Conservation (phyloP, 2,329 filamentous ascomycete genomes). For the Dothideomycetidae sp. region DNA sequence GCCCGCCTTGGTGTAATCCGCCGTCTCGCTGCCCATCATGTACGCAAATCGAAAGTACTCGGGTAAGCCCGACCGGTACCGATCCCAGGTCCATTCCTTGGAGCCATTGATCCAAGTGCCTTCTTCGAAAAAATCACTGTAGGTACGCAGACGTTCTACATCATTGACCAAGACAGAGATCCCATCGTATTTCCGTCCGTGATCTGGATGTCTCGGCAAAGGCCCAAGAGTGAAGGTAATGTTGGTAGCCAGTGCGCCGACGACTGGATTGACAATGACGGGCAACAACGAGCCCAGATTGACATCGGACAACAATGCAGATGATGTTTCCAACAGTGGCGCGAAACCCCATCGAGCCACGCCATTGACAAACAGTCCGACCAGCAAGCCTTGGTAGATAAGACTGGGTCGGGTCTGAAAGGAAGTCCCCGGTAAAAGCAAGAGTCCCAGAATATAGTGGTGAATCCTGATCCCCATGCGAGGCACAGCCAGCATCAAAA, state of each 20-base stretch:
- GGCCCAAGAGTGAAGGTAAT: conserved; percentile 49
- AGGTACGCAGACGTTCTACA: conserved; percentile 65
- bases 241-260: conserved; percentile 33
- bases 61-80: conserved; percentile 26
- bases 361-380: conserved; percentile 89
- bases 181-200: conserved; percentile 45
- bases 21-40: conserved; percentile 48
- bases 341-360: conserved; percentile 91
- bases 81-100: conserved; percentile 22
- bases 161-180: conserved; percentile 74
- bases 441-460: conserved; percentile 80
- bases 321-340: conserved; percentile 69
- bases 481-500: conserved; percentile 58
- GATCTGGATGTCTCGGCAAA: conserved; percentile 26
- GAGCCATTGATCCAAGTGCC: conserved; percentile 15
- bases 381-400: conserved; percentile 74
- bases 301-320: conserved; percentile 46
- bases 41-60: conserved; percentile 71
- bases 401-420: conserved; percentile 77
- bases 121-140: conserved; percentile 26
- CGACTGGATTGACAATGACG: conserved; percentile 25
- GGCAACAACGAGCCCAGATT: conserved; percentile 47
- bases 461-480: conserved; percentile 76
- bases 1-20: conserved; percentile 64
- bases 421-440: conserved; percentile 75